phyloP scores from a whole-genome alignment of 352 stramenopile species.

The Aphanomyces cochlioides region DNA sequence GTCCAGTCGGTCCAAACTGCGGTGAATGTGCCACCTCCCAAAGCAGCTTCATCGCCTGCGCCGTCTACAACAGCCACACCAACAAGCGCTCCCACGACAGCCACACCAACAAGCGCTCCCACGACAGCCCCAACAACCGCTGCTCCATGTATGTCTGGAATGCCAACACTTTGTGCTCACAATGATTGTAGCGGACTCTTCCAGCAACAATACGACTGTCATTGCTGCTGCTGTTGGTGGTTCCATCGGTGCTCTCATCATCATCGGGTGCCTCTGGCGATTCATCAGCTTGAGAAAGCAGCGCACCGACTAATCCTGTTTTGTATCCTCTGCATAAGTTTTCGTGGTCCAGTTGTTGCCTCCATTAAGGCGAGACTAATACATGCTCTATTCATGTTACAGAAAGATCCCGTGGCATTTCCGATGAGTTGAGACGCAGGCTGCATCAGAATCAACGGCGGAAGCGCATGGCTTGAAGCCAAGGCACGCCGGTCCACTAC shows the following conservation, averaged over 20 bases:
- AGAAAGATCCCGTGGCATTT: too few relatives aligned
- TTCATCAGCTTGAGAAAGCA: background rate
- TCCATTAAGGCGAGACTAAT: too few relatives aligned
- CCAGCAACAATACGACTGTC: background rate
- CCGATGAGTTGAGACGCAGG: too few relatives aligned
- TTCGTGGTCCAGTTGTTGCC: too few relatives aligned
- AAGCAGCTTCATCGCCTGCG: too few relatives aligned
- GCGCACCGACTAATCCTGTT: background rate
- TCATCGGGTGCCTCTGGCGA: background rate
- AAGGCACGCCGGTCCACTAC: too few relatives aligned
- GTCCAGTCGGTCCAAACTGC: constrained; percentile 16
- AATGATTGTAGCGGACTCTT: background rate
- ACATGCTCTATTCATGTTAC: too few relatives aligned
- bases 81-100: too few relatives aligned
- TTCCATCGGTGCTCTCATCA: background rate
- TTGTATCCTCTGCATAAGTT: too few relatives aligned
- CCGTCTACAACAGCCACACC: too few relatives aligned
- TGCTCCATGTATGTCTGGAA: background rate
- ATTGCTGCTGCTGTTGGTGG: constrained; percentile 4
- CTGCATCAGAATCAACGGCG: too few relatives aligned
- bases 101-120: background rate
- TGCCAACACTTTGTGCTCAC: background rate
- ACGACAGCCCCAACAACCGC: constrained; percentile 1
- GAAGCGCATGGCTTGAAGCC: too few relatives aligned
- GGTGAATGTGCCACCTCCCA: background rate